phyloP scores from a whole-genome alignment of 139 green algal genomes.

The Ulvella scutata region DNA sequence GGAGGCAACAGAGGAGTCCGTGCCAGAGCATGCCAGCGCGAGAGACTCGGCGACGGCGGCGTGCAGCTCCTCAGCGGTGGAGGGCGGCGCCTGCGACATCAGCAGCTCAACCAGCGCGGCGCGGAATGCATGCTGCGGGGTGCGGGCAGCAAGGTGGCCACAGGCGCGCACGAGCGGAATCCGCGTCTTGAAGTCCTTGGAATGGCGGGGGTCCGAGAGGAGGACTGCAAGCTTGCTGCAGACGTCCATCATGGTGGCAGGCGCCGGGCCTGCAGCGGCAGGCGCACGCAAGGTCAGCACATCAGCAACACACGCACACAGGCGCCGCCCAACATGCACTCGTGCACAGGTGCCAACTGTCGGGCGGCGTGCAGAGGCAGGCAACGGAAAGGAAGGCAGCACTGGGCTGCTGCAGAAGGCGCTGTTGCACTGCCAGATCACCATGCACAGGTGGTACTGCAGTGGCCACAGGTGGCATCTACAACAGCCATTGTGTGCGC shows the following conservation, averaged over 20 bases:
- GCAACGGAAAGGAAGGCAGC: too few species aligned
- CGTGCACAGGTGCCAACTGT: too few species aligned
- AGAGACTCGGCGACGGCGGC: conserved; percentile 70
- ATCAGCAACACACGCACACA: too few species aligned
- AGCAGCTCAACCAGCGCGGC: background rate
- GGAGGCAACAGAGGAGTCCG: background rate
- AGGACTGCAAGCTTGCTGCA: background rate
- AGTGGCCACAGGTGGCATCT: too few species aligned
- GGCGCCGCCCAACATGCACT: too few species aligned
- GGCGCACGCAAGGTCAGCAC: background rate
- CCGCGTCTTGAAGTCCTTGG: background rate
- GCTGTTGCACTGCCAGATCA: too few species aligned
- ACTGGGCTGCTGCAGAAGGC: too few species aligned
- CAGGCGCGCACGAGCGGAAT: background rate
- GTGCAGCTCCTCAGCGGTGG: conserved; percentile 37
- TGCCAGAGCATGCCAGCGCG: conserved; percentile 31
- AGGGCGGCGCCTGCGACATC: background rate
- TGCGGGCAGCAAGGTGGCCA: background rate
- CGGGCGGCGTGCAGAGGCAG: too few species aligned
- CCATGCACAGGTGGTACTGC: too few species aligned
- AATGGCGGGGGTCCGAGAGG: background rate
- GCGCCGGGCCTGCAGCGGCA: background rate
- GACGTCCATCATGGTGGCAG: background rate
- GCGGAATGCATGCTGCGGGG: background rate
- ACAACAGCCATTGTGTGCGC: too few species aligned